A percentile compares a stretch with the other conserved stretches of the same genome.
Conservation (phyloP, 2,329 filamentous ascomycete genomes). For the Alternaria sp. region DNA sequence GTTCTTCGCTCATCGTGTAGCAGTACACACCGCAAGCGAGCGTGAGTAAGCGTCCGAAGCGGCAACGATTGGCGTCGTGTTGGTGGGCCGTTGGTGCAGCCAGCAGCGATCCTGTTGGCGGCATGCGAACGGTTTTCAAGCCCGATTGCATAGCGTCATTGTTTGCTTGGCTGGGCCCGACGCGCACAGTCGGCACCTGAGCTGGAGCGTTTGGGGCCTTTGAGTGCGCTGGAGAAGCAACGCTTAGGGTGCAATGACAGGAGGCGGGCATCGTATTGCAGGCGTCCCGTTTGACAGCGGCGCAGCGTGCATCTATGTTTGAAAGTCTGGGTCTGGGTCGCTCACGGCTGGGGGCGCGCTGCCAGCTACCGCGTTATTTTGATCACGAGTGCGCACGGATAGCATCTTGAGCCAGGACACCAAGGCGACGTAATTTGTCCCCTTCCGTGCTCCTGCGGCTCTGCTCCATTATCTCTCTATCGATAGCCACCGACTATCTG, state of each 20-base stretch:
- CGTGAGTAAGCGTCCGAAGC: constrained; percentile 1
- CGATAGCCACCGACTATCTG: constrained; percentile 18
- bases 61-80: constrained; percentile 17
- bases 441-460: constrained; percentile 24
- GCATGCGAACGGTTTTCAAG: constrained; percentile 18
- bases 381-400: constrained; percentile 16
- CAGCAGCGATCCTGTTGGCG: constrained; percentile 11
- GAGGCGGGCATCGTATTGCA: background rate
- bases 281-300: background rate
- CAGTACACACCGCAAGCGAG: background rate
- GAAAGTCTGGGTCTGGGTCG: background rate
- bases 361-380: constrained; percentile 5
- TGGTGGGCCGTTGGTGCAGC: constrained; percentile 12
- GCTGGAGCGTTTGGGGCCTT: background rate
- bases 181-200: background rate
- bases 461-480: constrained; percentile 21
- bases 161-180: constrained; percentile 7
- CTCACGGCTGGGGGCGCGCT: background rate
- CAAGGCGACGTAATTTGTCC: constrained; percentile 20
- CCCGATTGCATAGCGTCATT: constrained; percentile 16
- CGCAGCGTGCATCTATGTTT: background rate
- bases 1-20: background rate
- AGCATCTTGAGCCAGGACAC: background rate
- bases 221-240: background rate
- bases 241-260: background rate